Evolutionary conservation across 2,329 filamentous ascomycete species (phyloP), one percentile per base, ranked within the genome.

Genomic region (Capronia epimyces): DNA sequence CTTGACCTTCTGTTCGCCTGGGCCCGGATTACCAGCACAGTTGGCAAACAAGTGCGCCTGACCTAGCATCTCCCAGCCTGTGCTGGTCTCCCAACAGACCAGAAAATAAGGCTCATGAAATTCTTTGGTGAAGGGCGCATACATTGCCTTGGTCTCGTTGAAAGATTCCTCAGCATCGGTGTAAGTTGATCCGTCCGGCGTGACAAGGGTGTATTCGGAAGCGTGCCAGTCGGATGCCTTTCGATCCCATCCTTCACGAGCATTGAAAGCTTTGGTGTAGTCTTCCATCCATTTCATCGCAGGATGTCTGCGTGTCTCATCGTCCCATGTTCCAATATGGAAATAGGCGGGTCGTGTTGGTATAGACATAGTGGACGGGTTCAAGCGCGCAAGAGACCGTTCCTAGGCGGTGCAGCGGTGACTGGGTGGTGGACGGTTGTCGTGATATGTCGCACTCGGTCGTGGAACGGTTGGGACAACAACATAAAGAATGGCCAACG

Each of bases 201-300:
- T 59, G 43, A 55, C 46, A 36, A 55, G 47, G 12, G 40, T 43
- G 43, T 56, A 52, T 27, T 58, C 52, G 1, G 41, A 39, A 13
- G 50, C 50, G 16, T 51, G 39, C 49, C 52, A 59, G 46, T 58
- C 55, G 21, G 27, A 42, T 25, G 41, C 20, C 6, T 32, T 45
- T 22, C 52, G 18, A 9, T 49, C 40, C 55, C 55, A 57, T 20
- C 34, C 25, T 21, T 22, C 48, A 18, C 49, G 50, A 25, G 44
- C 32, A 41, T 57, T 57, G 49, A 53, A 52, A 29, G 34, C 41
- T 25, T 43, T 22, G 15, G 56, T 60, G 20, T 56, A 59, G 21
- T 54, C 49, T 39, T 59, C 53, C 54, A 60, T 59, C 51, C 52
- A 60, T 32, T 59, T 56, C 58, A 59, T 59, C 2, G 58, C 58